Conservation (phyloP, 768 basidiomycete species). For the Phylloporus scabripes region DNA sequence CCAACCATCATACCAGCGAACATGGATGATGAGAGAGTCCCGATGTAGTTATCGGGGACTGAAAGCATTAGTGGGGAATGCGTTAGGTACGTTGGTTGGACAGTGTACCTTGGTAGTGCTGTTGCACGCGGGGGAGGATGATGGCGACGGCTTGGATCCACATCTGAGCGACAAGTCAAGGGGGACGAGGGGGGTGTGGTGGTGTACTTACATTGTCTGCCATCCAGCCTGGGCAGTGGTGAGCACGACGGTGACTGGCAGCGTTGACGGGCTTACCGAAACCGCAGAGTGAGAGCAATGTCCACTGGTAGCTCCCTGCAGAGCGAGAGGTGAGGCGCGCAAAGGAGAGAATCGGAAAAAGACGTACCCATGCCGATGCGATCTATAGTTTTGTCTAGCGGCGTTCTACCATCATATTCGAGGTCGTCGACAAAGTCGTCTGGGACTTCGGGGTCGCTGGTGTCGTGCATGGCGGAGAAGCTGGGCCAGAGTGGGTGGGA, state of each 20-base stretch:
- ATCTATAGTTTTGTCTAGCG: constrained; percentile 83
- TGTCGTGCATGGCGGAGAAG: constrained; percentile 38
- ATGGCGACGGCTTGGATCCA: constrained; percentile 91
- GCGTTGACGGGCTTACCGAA: constrained; percentile 63
- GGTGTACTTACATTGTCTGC: constrained; percentile 72
- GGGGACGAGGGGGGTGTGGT: not conserved
- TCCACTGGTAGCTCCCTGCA: constrained; percentile 74
- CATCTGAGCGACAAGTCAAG: constrained; percentile 55
- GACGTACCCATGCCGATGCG: constrained; percentile 81
- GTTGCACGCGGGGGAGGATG: constrained; percentile 93
- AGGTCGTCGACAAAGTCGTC: constrained; percentile 18
- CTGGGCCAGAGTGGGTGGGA: constrained; percentile 32
- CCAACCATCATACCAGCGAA: constrained; percentile 98
- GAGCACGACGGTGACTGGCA: not conserved
- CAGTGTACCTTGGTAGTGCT: constrained; percentile 67
- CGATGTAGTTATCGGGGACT: constrained; percentile 76
- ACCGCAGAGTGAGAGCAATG: constrained; percentile 75
- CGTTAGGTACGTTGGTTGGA: constrained; percentile 2
- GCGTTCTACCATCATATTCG: constrained; percentile 44
- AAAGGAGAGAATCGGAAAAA: not conserved
- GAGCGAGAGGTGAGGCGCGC: not conserved
- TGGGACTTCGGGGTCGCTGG: constrained; percentile 28
- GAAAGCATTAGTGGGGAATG: constrained; percentile 17
- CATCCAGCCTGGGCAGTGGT: constrained; percentile 64
- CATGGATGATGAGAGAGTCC: constrained; percentile 79